Percentiles rank a stretch among this genome's conserved stretches.
Conservation (phyloP, 2,329 filamentous ascomycete genomes). For the Monosporascus sp. region DNA sequence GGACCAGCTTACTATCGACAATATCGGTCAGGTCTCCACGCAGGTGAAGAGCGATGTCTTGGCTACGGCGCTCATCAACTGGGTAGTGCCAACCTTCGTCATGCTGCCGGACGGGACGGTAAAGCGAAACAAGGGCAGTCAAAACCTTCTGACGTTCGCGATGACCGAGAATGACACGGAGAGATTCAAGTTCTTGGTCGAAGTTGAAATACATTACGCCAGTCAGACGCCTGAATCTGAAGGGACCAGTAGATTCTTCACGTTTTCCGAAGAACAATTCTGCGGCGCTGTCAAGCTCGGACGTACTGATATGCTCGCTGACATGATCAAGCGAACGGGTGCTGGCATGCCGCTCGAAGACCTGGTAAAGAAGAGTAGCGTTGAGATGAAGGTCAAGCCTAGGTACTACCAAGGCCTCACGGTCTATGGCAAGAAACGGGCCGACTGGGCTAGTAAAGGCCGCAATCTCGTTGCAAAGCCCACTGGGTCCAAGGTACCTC, state of each 20-base stretch:
- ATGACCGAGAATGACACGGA: constrained; percentile 47
- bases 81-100: constrained; percentile 28
- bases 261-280: constrained; percentile 37
- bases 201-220: constrained; percentile 42
- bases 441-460: constrained; percentile 67
- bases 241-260: constrained; percentile 30
- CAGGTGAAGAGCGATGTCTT: constrained; percentile 59
- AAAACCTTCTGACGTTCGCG: constrained; percentile 36
- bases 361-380: constrained; percentile 59
- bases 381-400: constrained; percentile 58
- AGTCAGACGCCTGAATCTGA: constrained; percentile 28
- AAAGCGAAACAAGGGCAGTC: constrained; percentile 13
- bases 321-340: constrained; percentile 61
- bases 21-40: constrained; percentile 63
- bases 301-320: constrained; percentile 51
- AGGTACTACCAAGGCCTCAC: constrained; percentile 72
- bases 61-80: constrained; percentile 48
- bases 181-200: constrained; percentile 53
- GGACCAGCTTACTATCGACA: constrained; percentile 68
- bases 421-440: constrained; percentile 47
- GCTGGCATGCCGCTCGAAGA: constrained; percentile 64
- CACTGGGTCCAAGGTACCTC: constrained; percentile 44
- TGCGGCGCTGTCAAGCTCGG: constrained; percentile 38
- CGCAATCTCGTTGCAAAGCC: constrained; percentile 36
- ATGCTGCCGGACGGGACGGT: constrained; percentile 25